Conservation (phyloP, 2,329 filamentous ascomycete genomes). For the Fusarium piperis region DNA sequence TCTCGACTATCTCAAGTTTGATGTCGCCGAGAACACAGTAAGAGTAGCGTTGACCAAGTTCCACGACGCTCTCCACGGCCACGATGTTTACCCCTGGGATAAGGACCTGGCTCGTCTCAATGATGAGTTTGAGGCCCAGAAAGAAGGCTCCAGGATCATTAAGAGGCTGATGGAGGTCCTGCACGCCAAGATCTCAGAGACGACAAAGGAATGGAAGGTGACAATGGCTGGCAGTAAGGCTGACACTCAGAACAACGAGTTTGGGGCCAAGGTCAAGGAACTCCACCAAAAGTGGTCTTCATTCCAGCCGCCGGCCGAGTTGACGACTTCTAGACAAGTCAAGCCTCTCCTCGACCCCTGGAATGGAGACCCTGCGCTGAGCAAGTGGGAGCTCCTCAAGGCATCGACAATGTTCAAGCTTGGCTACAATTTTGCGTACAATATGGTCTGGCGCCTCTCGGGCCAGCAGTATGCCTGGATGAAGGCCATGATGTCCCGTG, state of each 20-base stretch:
- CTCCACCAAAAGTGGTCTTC: conserved; percentile 54
- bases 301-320: conserved; percentile 50
- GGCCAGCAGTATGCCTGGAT: conserved; percentile 60
- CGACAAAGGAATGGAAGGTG: conserved; percentile 50
- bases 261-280: conserved; percentile 43
- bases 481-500: conserved; percentile 50
- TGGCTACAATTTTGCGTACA: conserved; percentile 39
- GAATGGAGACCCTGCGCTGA: conserved; percentile 41
- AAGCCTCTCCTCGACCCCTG: conserved; percentile 41
- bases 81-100: conserved; percentile 47
- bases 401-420: conserved; percentile 59
- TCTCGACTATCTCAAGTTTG: conserved; percentile 70
- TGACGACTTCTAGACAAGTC: conserved; percentile 40
- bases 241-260: conserved; percentile 45
- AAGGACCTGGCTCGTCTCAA: conserved; percentile 48
- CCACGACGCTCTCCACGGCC: conserved; percentile 24
- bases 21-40: conserved; percentile 57
- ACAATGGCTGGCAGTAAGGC: not conserved
- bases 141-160: conserved; percentile 41
- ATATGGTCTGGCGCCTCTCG: conserved; percentile 59
- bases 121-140: conserved; percentile 47
- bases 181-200: conserved; percentile 43
- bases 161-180: conserved; percentile 48
- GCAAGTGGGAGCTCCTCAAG: conserved; percentile 60
- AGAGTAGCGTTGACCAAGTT: conserved; percentile 50